A percentile compares a stretch with the other conserved stretches of the same genome.
Conservation (phyloP, 805 yeast genomes). For the Candida wancherniae region DNA sequence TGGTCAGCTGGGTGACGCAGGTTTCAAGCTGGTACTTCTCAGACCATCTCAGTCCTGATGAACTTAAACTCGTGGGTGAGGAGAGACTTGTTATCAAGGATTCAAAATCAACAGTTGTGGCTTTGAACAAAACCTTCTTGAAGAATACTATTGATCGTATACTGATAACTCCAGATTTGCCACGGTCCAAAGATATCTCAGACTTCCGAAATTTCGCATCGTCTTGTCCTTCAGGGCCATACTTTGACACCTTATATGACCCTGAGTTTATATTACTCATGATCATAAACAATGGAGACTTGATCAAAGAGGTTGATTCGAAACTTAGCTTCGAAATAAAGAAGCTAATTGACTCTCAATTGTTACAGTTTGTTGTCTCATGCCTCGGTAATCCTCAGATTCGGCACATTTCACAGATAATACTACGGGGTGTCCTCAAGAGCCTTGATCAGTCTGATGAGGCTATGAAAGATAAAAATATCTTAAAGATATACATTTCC, state of each 20-base stretch:
- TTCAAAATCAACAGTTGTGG: slow-evolving; percentile 44
- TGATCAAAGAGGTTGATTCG: slow-evolving; percentile 33
- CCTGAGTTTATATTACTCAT: slow-evolving; percentile 64
- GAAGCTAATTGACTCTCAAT: slow-evolving; percentile 50
- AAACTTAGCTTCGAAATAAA: slow-evolving; percentile 45
- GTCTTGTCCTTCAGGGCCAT: slow-evolving; percentile 10
- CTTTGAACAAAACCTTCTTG: slow-evolving; percentile 47
- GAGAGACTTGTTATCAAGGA: slow-evolving; percentile 44
- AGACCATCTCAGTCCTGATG: slow-evolving; percentile 37
- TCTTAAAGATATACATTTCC: slow-evolving; percentile 51
- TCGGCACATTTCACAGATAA: slow-evolving; percentile 34
- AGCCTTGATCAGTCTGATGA: slow-evolving; percentile 30
- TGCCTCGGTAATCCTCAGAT: slow-evolving; percentile 37
- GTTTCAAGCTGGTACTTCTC: slow-evolving; percentile 64
- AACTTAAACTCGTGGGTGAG: slow-evolving; percentile 44
- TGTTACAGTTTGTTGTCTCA: slow-evolving; percentile 48
- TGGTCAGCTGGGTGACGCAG: slow-evolving; percentile 60
- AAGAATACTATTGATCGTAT: slow-evolving; percentile 40
- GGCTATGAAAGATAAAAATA: slow-evolving; percentile 50
- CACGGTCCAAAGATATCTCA: slow-evolving; percentile 1
- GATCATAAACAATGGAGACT: slow-evolving; percentile 60
- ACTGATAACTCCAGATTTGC: slow-evolving; percentile 1
- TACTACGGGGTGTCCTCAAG: slow-evolving; percentile 43
- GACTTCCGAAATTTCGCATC: slow-evolving; percentile 6
- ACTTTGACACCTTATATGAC: slow-evolving; percentile 47